Percentiles rank a stretch among this genome's conserved stretches.
Evolutionary conservation across 1,139 yeast species (phyloP).

Genomic region (Yamadazyma triangularis): DNA sequence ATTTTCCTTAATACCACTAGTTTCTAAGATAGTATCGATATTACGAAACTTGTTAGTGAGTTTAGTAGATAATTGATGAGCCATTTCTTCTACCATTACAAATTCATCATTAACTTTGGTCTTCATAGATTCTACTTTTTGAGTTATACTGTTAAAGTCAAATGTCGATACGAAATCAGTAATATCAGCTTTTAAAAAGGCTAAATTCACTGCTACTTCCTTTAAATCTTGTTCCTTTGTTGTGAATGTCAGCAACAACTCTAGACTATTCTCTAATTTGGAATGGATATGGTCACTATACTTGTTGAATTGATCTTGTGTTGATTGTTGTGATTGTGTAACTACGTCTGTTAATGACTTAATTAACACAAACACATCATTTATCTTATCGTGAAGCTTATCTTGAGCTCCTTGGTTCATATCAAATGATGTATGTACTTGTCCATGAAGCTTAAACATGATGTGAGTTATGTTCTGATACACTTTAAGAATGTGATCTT

Average conservation of each 20-base stretch:
- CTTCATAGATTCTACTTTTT: constrained; percentile 7
- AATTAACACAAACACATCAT: constrained; percentile 11
- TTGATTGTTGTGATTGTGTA: constrained; percentile 5
- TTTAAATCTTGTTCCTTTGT: constrained; percentile 5
- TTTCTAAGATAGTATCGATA: neutral
- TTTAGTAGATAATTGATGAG: neutral
- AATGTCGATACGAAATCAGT: constrained; percentile 6
- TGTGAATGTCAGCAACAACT: constrained; percentile 6
- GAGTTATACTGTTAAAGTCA: constrained; percentile 4
- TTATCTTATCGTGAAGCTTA: constrained; percentile 14
- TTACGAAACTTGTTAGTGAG: no score
- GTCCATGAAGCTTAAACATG: constrained; percentile 18
- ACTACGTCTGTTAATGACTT: constrained; percentile 4
- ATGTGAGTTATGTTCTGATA: constrained; percentile 44
- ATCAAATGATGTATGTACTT: constrained; percentile 13
- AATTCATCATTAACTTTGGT: constrained; percentile 1
- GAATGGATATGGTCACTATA: constrained; percentile 7
- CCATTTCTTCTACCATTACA: neutral
- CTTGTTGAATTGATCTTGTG: constrained; percentile 8
- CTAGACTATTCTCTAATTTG: constrained; percentile 12
- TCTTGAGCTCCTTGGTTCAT: constrained; percentile 9
- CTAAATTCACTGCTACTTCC: constrained; percentile 12
- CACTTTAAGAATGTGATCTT: constrained; percentile 43
- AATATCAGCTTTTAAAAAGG: constrained; percentile 9
- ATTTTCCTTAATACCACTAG: neutral